Base-by-base conservation (phyloP, 2,329 filamentous ascomycete genomes). In the Ophiostoma piceae region DNA sequence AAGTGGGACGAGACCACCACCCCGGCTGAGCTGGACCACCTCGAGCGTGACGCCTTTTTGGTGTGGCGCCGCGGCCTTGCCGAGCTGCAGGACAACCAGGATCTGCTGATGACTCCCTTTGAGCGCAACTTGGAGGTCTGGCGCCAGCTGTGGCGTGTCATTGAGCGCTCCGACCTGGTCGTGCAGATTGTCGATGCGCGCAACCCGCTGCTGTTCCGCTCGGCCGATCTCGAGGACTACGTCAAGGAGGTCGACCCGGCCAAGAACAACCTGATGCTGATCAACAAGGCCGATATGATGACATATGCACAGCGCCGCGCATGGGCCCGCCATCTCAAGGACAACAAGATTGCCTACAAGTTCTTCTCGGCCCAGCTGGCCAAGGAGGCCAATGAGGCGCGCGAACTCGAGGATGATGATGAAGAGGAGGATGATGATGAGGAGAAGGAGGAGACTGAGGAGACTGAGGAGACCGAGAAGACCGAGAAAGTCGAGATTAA, bases 231-330 rank as follows among this genome's bases (percentile, higher is more conserved):
- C 72, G 95, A 98, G 77, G 85, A 83, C 74, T 99, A 99, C 75
- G 95, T 99, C 76, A 96, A 97, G 80, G 92, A 96, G 75, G 90
- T 98, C 35, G 91, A 96, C 76, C 80, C 88, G 1, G 67, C 41
- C 77, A 98, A 99, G 83, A 87, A 93, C 78, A 99, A 98, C 78
- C 77, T 99, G 76, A 79, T 99, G 70, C 83, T 99, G 69, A 94
- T 99, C 77, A 99, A 99, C 84, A 99, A 99, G 84, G 94, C 95
- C 65, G 95, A 99, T 80, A 97, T 99, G 95, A 94, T 99, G 92
- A 96, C 94, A 1, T 79, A 88, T 66, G 87, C 88, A 75, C 96
- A 99, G 81, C 85, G 95, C 74, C 85, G 85, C 73, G 83, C 85
- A 0, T 99, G 95, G 95, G 94, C 94, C 2, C 87, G 90, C 74